Evolutionary conservation across 2,329 filamentous ascomycete genomes (phyloP).

Genomic region (Ceratocystis huliohia): DNA sequence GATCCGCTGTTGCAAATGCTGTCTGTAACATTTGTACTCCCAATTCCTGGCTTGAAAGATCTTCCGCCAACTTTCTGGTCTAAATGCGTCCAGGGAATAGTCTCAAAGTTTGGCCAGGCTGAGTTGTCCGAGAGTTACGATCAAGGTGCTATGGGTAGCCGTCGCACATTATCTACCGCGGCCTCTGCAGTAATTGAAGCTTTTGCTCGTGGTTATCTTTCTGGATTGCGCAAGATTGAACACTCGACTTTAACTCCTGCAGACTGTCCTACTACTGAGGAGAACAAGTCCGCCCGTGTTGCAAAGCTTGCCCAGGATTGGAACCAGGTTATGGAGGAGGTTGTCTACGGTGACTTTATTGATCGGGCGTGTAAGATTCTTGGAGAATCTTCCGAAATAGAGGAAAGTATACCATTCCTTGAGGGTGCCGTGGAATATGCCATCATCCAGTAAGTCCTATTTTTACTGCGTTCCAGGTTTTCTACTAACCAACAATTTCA

Average conservation of each 20-base stretch:
- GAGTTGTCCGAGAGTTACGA: constrained; percentile 73
- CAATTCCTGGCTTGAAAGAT: constrained; percentile 52
- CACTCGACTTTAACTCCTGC: constrained; percentile 32
- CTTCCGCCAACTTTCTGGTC: constrained; percentile 54
- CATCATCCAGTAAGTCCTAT: constrained; percentile 50
- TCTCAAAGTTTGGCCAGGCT: constrained; percentile 50
- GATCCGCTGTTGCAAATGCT: constrained; percentile 55
- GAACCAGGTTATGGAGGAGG: constrained; percentile 51
- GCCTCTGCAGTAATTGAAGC: constrained; percentile 58
- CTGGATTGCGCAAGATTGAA: constrained; percentile 37
- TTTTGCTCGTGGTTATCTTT: constrained; percentile 51
- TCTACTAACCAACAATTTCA: constrained; percentile 26
- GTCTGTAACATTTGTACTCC: constrained; percentile 42
- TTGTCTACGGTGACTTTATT: constrained; percentile 56
- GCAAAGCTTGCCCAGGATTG: constrained; percentile 43
- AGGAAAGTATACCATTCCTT: constrained; percentile 49
- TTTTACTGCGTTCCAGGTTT: not conserved
- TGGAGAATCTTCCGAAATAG: constrained; percentile 47
- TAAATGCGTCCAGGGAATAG: constrained; percentile 45
- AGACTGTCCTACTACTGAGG: constrained; percentile 44
- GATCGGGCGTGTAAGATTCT: constrained; percentile 52
- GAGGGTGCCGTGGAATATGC: constrained; percentile 53
- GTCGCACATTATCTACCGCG: constrained; percentile 63
- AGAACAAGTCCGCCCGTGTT: constrained; percentile 26
- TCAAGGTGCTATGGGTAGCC: constrained; percentile 59